phyloP scores from a whole-genome alignment of 331 rosid species.

The Arachis monticola region DNA sequence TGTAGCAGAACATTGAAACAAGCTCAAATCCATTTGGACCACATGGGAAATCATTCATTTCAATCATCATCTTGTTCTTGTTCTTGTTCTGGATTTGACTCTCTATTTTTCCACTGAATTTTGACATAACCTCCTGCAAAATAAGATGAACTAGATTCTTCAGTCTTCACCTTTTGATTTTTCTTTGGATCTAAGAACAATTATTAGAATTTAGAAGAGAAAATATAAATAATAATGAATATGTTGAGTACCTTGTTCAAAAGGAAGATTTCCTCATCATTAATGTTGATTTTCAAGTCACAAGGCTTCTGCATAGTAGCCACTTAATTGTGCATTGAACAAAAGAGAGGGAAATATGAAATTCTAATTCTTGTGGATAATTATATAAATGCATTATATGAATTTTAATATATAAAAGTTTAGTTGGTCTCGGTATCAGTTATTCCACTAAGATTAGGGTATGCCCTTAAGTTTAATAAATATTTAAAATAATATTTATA shows the following conservation, averaged over 20 bases:
- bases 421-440: too few relatives aligned
- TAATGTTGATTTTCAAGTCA: constrained; percentile 59
- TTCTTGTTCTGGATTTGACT: constrained; percentile 26
- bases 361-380: neutral
- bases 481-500: too few relatives aligned
- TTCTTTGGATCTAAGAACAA: neutral
- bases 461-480: too few relatives aligned
- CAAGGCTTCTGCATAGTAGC: constrained; percentile 51
- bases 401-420: too few relatives aligned
- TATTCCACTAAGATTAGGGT: too few relatives aligned
- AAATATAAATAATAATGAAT: neutral
- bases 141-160: constrained; percentile 19
- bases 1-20: constrained; percentile 64
- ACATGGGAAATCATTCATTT: constrained; percentile 64
- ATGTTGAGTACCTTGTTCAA: constrained; percentile 54
- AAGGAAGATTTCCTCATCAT: constrained; percentile 62
- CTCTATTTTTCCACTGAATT: constrained; percentile 49
- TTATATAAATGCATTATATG: neutral
- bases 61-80: constrained; percentile 33
- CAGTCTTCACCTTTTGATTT: neutral
- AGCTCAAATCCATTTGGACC: constrained; percentile 74
- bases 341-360: constrained; percentile 13
- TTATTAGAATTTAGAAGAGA: neutral
- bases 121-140: constrained; percentile 57
- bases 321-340: constrained; percentile 39